Conservation (phyloP, 768 basidiomycete species). For the Lactarius psammicola region DNA sequence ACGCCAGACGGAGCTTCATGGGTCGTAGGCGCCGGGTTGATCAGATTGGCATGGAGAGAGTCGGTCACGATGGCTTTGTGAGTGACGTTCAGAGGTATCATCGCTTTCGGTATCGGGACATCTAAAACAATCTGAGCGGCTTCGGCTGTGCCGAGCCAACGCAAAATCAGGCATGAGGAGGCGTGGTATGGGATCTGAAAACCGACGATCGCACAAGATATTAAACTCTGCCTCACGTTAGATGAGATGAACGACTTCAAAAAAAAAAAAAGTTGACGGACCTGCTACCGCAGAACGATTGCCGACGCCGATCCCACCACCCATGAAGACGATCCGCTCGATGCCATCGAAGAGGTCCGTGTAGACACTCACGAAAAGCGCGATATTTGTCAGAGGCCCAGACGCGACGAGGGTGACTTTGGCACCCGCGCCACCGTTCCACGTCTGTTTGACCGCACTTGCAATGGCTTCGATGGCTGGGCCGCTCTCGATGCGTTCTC, state of each 20-base stretch:
- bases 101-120: slow-evolving; percentile 60
- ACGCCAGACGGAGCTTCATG: slow-evolving; percentile 24
- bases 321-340: slow-evolving; percentile 83
- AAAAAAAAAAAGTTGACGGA: slow-evolving; percentile 32
- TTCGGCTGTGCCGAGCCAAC: slow-evolving; percentile 54
- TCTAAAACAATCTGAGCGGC: slow-evolving; percentile 81
- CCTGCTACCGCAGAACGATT: slow-evolving; percentile 77
- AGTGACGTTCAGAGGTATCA: slow-evolving; percentile 88
- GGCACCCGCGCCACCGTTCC: slow-evolving; percentile 56
- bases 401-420: slow-evolving; percentile 71
- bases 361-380: slow-evolving; percentile 41
- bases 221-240: slow-evolving; percentile 60
- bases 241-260: background rate
- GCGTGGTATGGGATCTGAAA: background rate
- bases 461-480: slow-evolving; percentile 72
- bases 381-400: slow-evolving; percentile 84
- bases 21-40: slow-evolving; percentile 37
- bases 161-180: background rate
- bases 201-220: slow-evolving; percentile 76
- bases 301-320: slow-evolving; percentile 83
- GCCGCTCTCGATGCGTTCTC: slow-evolving; percentile 49
- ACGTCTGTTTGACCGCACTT: slow-evolving; percentile 47
- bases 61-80: slow-evolving; percentile 77
- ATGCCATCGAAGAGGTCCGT: slow-evolving; percentile 54
- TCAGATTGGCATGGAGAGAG: slow-evolving; percentile 50